Evolutionary conservation across 345 rosid genomes (phyloP).

Genomic region (Populus davidiana): DNA sequence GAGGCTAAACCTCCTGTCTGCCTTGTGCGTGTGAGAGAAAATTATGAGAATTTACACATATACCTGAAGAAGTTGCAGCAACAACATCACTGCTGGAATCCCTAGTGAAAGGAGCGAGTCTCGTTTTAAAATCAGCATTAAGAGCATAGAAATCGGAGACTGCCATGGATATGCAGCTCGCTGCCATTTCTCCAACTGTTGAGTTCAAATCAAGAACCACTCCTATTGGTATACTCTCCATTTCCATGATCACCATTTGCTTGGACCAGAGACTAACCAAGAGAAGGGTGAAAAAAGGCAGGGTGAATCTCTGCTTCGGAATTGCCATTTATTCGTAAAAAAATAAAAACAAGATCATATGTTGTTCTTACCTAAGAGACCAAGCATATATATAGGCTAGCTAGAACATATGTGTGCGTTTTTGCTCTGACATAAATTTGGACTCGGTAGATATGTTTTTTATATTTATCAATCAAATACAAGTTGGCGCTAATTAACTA

Average conservation of each 20-base stretch:
- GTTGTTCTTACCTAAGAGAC: too few species aligned
- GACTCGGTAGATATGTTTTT: too few species aligned
- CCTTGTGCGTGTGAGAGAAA: too few species aligned
- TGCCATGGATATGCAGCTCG: conserved; percentile 26
- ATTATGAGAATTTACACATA: neutral
- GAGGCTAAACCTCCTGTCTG: too few species aligned
- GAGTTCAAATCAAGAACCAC: conserved; percentile 37
- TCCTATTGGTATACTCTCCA: conserved; percentile 15
- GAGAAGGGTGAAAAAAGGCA: neutral
- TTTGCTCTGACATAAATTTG: too few species aligned
- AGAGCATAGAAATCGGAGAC: conserved; percentile 24
- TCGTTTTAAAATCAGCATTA: conserved; percentile 25
- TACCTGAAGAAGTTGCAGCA: conserved; percentile 38
- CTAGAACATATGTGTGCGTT: too few species aligned
- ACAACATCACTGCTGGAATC: conserved; percentile 32
- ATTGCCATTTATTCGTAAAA: neutral
- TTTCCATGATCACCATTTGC: neutral
- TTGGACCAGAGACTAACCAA: neutral
- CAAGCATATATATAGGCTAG: too few species aligned
- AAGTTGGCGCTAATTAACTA: too few species aligned
- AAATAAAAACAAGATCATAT: too few species aligned
- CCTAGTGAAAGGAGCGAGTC: conserved; percentile 17
- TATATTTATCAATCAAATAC: too few species aligned
- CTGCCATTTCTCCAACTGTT: conserved; percentile 8
- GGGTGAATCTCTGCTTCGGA: neutral